Percentiles rank a stretch among this genome's conserved stretches.
Conservation (phyloP, 768 basidiomycete genomes). For the Russula virescens region DNA sequence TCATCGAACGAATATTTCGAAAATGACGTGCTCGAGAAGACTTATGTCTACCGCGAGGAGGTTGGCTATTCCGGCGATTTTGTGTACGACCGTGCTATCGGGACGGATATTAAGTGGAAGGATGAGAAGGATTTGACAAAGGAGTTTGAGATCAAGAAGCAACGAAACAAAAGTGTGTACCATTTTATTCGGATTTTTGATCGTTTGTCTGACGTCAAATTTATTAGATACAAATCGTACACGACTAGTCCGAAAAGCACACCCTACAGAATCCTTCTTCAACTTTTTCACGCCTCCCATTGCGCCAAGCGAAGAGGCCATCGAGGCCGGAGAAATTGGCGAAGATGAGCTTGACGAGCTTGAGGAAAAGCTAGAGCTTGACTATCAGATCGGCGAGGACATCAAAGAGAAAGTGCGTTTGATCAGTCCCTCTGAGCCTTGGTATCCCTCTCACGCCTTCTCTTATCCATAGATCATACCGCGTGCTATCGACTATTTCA, state of each 20-base stretch:
- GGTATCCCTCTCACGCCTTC: background rate
- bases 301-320: conserved; percentile 59
- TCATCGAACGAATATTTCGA: conserved; percentile 81
- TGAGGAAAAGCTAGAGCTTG: conserved; percentile 90
- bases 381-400: conserved; percentile 98
- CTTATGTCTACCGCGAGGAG: conserved; percentile 88
- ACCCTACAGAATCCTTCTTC: conserved; percentile 95
- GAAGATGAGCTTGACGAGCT: conserved; percentile 85
- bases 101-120: conserved; percentile 93
- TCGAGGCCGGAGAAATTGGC: conserved; percentile 69
- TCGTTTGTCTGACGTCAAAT: background rate
- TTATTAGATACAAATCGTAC: conserved; percentile 73
- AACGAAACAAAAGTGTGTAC: conserved; percentile 88
- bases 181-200: too few relatives aligned
- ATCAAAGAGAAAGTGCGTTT: conserved; percentile 85
- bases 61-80: conserved; percentile 97
- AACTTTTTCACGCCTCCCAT: conserved; percentile 90
- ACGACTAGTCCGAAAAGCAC: conserved; percentile 77
- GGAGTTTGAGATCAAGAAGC: conserved; percentile 98
- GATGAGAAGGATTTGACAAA: conserved; percentile 97
- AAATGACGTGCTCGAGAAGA: conserved; percentile 81
- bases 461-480: conserved; percentile 67
- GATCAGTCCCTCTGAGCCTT: background rate
- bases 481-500: conserved; percentile 95
- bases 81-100: conserved; percentile 90